Evolutionary conservation across 2,329 filamentous ascomycete species (phyloP).

Genomic region (Allantophomopsis lycopodina): DNA sequence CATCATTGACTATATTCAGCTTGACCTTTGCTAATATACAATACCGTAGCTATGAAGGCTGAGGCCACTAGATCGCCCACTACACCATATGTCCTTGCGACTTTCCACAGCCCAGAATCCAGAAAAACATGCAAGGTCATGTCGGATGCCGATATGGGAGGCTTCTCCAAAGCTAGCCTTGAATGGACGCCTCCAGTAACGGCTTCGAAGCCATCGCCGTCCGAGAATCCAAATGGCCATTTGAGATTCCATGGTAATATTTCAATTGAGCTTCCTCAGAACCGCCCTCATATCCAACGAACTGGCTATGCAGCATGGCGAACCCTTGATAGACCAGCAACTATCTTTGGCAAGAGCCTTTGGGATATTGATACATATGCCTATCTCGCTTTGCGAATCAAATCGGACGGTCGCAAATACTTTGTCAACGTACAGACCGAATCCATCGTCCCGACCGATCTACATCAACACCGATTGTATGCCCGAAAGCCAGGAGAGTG

Average conservation of each 20-base stretch:
- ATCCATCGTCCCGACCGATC: constrained; percentile 81
- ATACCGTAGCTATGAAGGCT: constrained; percentile 44
- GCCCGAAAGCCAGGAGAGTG: constrained; percentile 68
- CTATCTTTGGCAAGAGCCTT: constrained; percentile 71
- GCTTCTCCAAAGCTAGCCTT: constrained; percentile 63
- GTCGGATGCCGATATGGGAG: constrained; percentile 77
- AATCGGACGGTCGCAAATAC: constrained; percentile 83
- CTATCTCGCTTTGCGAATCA: constrained; percentile 78
- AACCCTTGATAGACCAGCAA: constrained; percentile 62
- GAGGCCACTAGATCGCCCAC: constrained; percentile 54
- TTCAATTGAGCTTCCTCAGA: constrained; percentile 66
- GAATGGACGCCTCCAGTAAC: constrained; percentile 27
- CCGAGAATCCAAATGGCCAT: constrained; percentile 35
- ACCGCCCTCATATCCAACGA: constrained; percentile 61
- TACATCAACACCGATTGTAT: constrained; percentile 88
- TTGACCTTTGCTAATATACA: constrained; percentile 3
- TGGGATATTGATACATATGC: constrained; percentile 87
- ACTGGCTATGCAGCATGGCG: constrained; percentile 86
- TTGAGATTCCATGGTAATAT: constrained; percentile 79
- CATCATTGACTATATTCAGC: neutral
- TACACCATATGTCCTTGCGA: constrained; percentile 48
- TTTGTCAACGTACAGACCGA: constrained; percentile 95
- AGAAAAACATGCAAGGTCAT: constrained; percentile 56
- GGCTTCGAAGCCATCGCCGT: constrained; percentile 8
- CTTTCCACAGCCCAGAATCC: constrained; percentile 39